Percentiles rank a stretch among this genome's conserved stretches.
Evolutionary conservation across 2,329 filamentous ascomycete genomes (phyloP).

Genomic region (Helminthosporium solani): DNA sequence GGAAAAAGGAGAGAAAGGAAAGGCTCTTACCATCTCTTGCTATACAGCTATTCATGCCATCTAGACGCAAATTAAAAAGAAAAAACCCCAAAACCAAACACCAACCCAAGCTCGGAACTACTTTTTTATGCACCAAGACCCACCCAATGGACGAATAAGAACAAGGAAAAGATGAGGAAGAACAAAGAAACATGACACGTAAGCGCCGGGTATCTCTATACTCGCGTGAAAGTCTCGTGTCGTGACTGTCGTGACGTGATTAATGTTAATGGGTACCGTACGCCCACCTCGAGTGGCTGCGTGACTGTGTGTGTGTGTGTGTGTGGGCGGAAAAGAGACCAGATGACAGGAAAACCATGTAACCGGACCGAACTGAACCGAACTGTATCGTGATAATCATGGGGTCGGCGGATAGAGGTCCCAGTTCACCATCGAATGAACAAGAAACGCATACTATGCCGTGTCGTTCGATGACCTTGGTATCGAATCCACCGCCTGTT

Average conservation of each 20-base stretch:
- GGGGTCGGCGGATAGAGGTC: background rate
- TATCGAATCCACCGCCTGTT: background rate
- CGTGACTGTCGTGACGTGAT: no score
- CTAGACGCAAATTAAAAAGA: no score
- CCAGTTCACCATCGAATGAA: background rate
- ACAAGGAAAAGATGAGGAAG: background rate
- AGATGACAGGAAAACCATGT: background rate
- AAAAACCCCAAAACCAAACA: no score
- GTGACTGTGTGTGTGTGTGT: background rate
- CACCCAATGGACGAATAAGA: no score
- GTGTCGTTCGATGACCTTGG: background rate
- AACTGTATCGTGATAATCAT: background rate
- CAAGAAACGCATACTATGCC: background rate
- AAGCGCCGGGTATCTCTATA: background rate
- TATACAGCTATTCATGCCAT: no score
- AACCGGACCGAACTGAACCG: background rate
- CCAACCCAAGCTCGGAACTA: no score
- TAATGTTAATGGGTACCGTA: no score
- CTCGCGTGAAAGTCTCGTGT: background rate
- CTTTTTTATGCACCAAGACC: no score
- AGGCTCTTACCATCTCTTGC: no score
- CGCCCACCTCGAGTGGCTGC: background rate
- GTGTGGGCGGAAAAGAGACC: background rate
- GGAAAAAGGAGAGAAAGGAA: no score
- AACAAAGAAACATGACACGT: background rate